Base-by-base conservation (phyloP, 2,329 filamentous ascomycete species). In the Albophoma yamanashiensis region DNA sequence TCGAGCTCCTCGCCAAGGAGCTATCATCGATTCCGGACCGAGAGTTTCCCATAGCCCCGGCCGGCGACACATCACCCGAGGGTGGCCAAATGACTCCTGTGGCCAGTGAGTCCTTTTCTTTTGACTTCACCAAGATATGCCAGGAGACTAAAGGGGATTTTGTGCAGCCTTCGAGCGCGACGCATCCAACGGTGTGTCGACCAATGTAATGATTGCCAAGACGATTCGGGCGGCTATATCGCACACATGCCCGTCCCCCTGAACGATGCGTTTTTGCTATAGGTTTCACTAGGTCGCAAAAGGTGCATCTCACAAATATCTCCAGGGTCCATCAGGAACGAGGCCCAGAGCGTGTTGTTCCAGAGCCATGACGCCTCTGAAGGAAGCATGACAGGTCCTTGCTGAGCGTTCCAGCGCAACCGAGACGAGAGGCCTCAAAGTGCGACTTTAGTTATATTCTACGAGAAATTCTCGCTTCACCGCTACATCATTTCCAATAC, bases 221-320 rank as follows among this genome's bases (percentile, higher is more conserved):
- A 72, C 71, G 11, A 68, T 72, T 36, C 67, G 68, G 6, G 58
- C 67, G 5, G 70, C 70, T 38, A 70, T 72, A 65, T 62, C 65
- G 12, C 64, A 65, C 6, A 65, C 67, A 1, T 31, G 67, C 3
- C 64, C 65, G 5, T 60, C 61, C 11, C 59, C 64, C 59, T 69
- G 40, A 59, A 22, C 0, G 11, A n/a, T 4, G 50, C 50, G 7
- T 25, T 8, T 27, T 12, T 27, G 14, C 15, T 5, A 40, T 40
- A 3, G 39, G 17, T 7, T 17, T 40, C 39, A 40, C 1, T 6
- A 4, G 14, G 6, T 9, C 27, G 15, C 15, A 20, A 31, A 11
- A 17, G 27, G 7, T 20, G 11, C 7, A 12, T 4, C 8, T 3
- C 25, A 20, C 8, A 25, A 1, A 34, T 15, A 11, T 12, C 20